phyloP scores from a whole-genome alignment of 176 grass and related monocot species.

The Phoenix dactylifera region DNA sequence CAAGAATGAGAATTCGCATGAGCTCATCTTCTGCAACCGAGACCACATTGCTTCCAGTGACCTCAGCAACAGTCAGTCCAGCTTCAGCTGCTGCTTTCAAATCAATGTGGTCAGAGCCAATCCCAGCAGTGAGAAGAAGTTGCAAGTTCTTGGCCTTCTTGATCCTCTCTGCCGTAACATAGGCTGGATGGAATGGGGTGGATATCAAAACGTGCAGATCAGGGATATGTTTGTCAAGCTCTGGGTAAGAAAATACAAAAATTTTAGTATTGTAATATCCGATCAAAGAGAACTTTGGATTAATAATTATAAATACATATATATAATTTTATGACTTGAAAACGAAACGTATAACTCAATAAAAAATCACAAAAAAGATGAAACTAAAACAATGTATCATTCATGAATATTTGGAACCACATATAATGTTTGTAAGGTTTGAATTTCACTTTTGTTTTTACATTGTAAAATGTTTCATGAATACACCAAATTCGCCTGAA shows the following conservation, averaged over 20 bases:
- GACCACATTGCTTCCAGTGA: constrained; percentile 82
- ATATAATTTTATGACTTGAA: too few species aligned
- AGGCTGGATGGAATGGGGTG: constrained; percentile 92
- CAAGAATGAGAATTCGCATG: constrained; percentile 65
- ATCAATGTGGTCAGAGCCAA: constrained; percentile 89
- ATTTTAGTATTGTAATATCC: too few species aligned
- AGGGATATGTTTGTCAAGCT: constrained; percentile 80
- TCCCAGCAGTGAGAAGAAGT: constrained; percentile 82
- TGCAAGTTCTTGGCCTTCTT: constrained; percentile 82
- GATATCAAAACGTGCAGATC: constrained; percentile 91
- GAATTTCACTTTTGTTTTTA: too few species aligned
- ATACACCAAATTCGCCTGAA: too few species aligned
- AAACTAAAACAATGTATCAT: too few species aligned
- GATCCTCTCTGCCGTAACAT: constrained; percentile 83
- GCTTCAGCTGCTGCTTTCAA: constrained; percentile 63
- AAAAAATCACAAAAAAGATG: too few species aligned
- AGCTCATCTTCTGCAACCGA: constrained; percentile 92
- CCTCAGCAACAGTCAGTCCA: constrained; percentile 78
- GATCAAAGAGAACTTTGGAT: too few species aligned
- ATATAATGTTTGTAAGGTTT: too few species aligned
- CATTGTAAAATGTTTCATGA: too few species aligned
- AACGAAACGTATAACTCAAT: too few species aligned
- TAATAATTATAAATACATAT: too few species aligned
- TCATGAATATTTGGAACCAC: too few species aligned
- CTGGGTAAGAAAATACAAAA: constrained; percentile 29